A percentile compares a stretch with the other conserved stretches of the same genome.
These are phyloP conservation scores for Penicillium riverlandense DNA, from an alignment of 495 filamentous ascomycete species.

Conservation along the genomic window DNA sequence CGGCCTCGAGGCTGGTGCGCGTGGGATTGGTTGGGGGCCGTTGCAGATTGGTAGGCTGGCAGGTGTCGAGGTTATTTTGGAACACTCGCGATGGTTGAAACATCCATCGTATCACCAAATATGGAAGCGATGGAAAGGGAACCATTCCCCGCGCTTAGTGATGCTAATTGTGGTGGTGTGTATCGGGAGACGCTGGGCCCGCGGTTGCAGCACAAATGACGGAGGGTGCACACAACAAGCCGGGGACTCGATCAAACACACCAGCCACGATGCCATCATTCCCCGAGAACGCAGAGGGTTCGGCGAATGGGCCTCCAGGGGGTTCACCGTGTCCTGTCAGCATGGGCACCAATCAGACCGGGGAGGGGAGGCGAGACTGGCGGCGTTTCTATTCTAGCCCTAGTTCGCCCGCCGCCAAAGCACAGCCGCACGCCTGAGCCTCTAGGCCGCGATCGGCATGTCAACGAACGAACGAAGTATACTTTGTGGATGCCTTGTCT, in stretches of 20 bases:
- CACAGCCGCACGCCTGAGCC: neutral
- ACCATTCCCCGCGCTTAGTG: neutral
- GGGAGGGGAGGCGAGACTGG: no score
- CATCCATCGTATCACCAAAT: conserved; percentile 3
- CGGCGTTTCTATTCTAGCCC: no score
- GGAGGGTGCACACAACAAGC: no score
- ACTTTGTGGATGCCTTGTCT: neutral
- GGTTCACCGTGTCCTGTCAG: no score
- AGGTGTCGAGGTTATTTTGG: conserved; percentile 13
- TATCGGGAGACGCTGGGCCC: conserved; percentile 14
- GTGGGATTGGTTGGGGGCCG: no score
- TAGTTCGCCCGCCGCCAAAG: no score
- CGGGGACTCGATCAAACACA: no score
- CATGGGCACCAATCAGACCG: no score
- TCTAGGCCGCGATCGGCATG: conserved; percentile 1
- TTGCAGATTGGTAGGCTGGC: no score
- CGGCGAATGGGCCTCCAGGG: no score
- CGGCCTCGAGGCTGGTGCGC: conserved; percentile 3
- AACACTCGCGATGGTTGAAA: conserved; percentile 4
- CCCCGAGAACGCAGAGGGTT: no score
- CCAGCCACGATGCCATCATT: neutral
- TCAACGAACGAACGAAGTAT: neutral
- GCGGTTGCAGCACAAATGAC: conserved; percentile 13
- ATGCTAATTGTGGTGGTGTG: conserved; percentile 5
- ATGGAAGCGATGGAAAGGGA: conserved; percentile 4